phyloP scores from a whole-genome alignment of 2,329 filamentous ascomycete genomes.

The Nectriaceae sp. region DNA sequence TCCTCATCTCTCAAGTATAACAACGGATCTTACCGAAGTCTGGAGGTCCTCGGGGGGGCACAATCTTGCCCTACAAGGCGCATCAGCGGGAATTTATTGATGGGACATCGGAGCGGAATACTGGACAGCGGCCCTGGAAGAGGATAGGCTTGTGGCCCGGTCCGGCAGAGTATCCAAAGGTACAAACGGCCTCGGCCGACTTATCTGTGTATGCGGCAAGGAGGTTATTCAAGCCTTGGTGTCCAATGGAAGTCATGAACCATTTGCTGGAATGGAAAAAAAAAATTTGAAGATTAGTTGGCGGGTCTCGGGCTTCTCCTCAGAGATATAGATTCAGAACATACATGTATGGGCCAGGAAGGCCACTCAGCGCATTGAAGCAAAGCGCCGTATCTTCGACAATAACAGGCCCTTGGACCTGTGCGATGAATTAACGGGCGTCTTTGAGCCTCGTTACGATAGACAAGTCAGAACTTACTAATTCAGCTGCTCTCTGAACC shows the following conservation, averaged over 20 bases:
- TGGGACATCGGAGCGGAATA: slow-evolving; percentile 39
- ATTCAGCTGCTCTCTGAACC: slow-evolving; percentile 76
- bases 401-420: slow-evolving; percentile 85
- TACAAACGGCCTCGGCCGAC: slow-evolving; percentile 89
- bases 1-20: not conserved
- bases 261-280: slow-evolving; percentile 75
- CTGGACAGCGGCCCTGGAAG: slow-evolving; percentile 88
- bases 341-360: slow-evolving; percentile 96
- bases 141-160: slow-evolving; percentile 82
- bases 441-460: slow-evolving; percentile 5
- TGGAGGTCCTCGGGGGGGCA: slow-evolving; percentile 76
- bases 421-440: not conserved
- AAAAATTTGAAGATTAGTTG: not conserved
- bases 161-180: slow-evolving; percentile 87
- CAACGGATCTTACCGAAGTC: slow-evolving; percentile 69
- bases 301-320: not conserved
- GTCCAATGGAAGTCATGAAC: slow-evolving; percentile 84
- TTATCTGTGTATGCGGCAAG: slow-evolving; percentile 89
- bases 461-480: slow-evolving; percentile 51
- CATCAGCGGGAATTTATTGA: slow-evolving; percentile 6
- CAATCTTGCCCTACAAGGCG: slow-evolving; percentile 66
- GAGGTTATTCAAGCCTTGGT: slow-evolving; percentile 84
- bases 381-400: slow-evolving; percentile 96
- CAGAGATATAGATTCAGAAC: slow-evolving; percentile 29
- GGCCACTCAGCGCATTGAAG: slow-evolving; percentile 86